Evolutionary conservation across 306 rosid species (phyloP).

Genomic region (Quercus agrifolia): DNA sequence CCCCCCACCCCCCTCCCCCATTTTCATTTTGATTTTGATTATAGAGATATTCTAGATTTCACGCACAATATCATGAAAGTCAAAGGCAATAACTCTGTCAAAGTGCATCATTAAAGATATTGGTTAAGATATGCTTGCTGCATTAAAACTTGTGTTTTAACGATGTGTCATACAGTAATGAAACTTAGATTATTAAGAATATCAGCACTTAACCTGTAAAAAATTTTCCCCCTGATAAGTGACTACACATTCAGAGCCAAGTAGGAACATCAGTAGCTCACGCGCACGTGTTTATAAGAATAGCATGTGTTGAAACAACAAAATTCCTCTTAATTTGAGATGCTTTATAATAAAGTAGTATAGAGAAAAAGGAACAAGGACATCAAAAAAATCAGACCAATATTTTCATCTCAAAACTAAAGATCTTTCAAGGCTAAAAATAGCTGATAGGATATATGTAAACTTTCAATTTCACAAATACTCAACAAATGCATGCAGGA

Average conservation of each 20-base stretch:
- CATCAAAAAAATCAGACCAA: neutral
- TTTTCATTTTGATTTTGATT: neutral
- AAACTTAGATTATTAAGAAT: neutral
- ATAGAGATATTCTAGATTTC: neutral
- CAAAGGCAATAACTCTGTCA: neutral
- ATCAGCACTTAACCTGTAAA: neutral
- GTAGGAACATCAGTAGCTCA: neutral
- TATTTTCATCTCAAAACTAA: neutral
- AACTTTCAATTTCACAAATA: neutral
- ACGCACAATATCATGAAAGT: neutral
- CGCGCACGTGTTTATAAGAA: too few species aligned
- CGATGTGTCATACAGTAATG: neutral
- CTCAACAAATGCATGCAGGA: neutral
- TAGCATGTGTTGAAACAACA: neutral
- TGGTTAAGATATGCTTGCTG: neutral
- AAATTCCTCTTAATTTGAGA: neutral
- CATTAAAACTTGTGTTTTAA: neutral
- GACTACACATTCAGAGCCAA: neutral
- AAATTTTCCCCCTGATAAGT: too few species aligned
- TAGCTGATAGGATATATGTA: neutral
- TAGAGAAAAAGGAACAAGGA: neutral
- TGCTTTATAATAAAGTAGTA: neutral
- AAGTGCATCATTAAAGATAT: neutral
- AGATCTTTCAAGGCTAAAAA: neutral
- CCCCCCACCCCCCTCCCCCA: neutral